These are phyloP conservation scores for Grosmannia clavigera DNA, from an alignment of 2,329 filamentous ascomycete species.

Conservation along the genomic window DNA sequence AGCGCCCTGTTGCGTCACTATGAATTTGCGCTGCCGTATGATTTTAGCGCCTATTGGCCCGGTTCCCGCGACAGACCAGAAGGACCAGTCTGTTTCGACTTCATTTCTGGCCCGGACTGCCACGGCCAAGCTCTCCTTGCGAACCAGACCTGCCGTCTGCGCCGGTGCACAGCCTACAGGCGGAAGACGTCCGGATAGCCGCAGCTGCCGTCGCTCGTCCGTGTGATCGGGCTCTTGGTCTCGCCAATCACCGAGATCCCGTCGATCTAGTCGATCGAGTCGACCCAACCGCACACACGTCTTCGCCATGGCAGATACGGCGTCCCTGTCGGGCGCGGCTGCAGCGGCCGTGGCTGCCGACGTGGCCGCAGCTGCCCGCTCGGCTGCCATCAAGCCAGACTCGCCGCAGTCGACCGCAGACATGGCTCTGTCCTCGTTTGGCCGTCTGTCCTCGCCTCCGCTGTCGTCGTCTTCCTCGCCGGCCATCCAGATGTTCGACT, in stretches of 20 bases:
- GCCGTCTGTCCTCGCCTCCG: background rate
- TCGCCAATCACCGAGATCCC: no score
- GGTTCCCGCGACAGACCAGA: background rate
- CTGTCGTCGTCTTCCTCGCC: background rate
- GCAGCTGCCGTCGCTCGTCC: no score
- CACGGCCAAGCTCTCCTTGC: background rate
- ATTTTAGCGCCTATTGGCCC: background rate
- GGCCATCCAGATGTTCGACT: slow-evolving; percentile 25
- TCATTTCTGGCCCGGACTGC: background rate
- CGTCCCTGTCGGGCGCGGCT: background rate
- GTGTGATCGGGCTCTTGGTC: no score
- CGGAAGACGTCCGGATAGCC: no score
- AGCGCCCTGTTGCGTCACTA: background rate
- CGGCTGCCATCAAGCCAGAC: background rate
- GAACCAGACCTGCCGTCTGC: no score
- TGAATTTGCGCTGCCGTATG: background rate
- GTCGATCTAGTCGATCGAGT: no score
- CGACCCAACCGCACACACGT: no score
- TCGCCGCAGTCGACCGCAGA: background rate
- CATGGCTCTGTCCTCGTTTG: no score
- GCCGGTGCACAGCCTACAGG: no score
- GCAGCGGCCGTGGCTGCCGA: background rate
- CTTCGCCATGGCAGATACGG: background rate
- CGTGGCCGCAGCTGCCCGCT: background rate
- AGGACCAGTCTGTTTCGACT: background rate